Evolutionary conservation across 1,139 yeast species (phyloP), one percentile per base, ranked within the genome.

Genomic region (Petasospora fabianii): DNA sequence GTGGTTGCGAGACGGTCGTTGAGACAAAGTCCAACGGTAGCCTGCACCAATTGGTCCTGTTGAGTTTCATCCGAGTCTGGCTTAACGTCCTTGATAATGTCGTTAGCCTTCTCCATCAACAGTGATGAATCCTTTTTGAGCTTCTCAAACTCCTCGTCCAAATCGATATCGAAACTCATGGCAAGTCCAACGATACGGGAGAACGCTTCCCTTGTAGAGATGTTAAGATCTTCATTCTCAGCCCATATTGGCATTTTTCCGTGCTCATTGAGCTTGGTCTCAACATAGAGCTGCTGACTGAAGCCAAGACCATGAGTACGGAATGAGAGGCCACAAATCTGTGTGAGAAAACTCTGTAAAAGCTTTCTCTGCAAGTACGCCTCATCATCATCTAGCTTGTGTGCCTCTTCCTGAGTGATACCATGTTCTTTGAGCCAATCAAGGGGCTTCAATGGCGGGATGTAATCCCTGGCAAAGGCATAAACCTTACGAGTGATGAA

Each of bases 391-490:
- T 56, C 58, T 11, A 74, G 56, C 17, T 46, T 45, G 24, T 62
- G 59, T 2, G 58, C 55, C 27, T 75, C 62, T 24, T 75, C 76
- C 26, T 62, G 66, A 2, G 59, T 49, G 2, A 69, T 42, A n/a
- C 54, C 55, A 7, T 58, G 53, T 11, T 59, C 60, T 8, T 60
- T 54, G 16, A 61, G 59, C 28, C 60, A 59, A 5, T 62, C 62
- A 3, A 65, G 44, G 0, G 71, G 79, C 24, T 64, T 57, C 29
- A 73, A 65, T 2, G 78, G 74, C 11, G 76, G 66, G 6, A 58
- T 55, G 57, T 83, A 87, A 50, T 79, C 85, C 48, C 94, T 71
- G 6, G 79, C 73, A 58, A 86, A 83, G 15, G 73, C 61, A 56
- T 75, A 84, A 27, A 80, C 59, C 48, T 95, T 67, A 53, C 84